These are phyloP conservation scores for Neurospora sp. DNA, from an alignment of 495 filamentous ascomycete genomes.

Conservation along the genomic window DNA sequence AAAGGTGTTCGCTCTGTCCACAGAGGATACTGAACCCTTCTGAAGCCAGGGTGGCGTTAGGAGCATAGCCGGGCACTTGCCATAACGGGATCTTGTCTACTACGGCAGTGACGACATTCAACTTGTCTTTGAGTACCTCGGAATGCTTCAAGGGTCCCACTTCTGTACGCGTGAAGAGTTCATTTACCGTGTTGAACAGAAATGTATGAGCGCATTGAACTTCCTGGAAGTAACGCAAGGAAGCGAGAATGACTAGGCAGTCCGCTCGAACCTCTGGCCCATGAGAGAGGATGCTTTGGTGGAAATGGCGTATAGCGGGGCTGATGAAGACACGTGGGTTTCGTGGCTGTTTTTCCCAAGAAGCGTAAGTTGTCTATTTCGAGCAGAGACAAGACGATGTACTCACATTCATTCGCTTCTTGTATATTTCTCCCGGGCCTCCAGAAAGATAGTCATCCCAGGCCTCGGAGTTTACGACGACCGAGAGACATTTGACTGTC, in stretches of 20 bases:
- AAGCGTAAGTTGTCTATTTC: background rate
- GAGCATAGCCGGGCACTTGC: background rate
- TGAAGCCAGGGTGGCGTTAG: slow-evolving; percentile 11
- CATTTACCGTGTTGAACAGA: background rate
- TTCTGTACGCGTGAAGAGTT: background rate
- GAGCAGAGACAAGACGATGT: background rate
- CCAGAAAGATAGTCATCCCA: background rate
- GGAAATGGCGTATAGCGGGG: background rate
- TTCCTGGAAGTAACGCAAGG: background rate
- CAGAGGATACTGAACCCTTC: slow-evolving; percentile 35
- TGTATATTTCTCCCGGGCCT: background rate
- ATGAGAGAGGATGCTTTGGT: background rate
- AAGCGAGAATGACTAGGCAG: background rate
- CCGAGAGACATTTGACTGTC: background rate
- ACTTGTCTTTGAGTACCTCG: background rate
- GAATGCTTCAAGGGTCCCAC: background rate
- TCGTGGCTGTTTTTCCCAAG: background rate
- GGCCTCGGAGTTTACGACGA: background rate
- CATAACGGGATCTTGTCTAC: slow-evolving; percentile 25
- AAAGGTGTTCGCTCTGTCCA: slow-evolving; percentile 15
- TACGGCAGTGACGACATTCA: slow-evolving; percentile 26
- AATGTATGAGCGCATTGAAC: background rate
- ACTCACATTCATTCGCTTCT: background rate
- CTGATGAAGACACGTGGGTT: background rate
- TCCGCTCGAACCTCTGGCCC: background rate